Percentiles rank a stretch among this genome's conserved stretches.
phyloP scores from a whole-genome alignment of 225 moss, liverwort and hornwort genomes.

The Ulota crispa region DNA sequence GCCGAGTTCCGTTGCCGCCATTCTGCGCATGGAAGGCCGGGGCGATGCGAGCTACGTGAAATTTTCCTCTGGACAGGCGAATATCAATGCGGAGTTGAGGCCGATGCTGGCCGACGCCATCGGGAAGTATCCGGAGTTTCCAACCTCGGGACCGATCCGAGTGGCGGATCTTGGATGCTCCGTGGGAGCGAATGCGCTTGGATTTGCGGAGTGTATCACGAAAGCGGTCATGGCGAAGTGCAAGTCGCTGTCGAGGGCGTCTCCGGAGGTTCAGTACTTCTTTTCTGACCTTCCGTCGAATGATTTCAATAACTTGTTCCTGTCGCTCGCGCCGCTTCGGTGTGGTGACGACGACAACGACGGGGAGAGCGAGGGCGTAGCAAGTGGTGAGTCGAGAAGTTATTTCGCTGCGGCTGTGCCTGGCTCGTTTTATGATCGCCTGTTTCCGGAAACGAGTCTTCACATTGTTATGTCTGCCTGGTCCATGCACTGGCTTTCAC shows the following conservation, averaged over 20 bases:
- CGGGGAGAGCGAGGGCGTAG: not conserved
- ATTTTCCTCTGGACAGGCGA: slow-evolving; percentile 34
- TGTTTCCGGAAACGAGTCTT: slow-evolving; percentile 37
- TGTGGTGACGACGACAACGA: not conserved
- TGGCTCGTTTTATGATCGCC: slow-evolving; percentile 44
- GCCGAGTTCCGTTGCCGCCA: slow-evolving; percentile 22
- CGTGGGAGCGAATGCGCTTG: slow-evolving; percentile 35
- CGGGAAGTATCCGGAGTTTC: slow-evolving; percentile 18
- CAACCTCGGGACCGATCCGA: slow-evolving; percentile 16
- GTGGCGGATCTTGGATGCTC: slow-evolving; percentile 50
- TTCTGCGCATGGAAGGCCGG: slow-evolving; percentile 30
- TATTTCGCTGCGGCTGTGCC: slow-evolving; percentile 46
- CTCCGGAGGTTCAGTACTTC: slow-evolving; percentile 36
- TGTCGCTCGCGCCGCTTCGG: slow-evolving; percentile 25
- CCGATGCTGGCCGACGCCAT: slow-evolving; percentile 37
- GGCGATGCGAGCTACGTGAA: slow-evolving; percentile 40
- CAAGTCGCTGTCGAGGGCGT: not conserved
- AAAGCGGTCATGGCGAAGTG: slow-evolving; percentile 15
- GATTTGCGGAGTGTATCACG: slow-evolving; percentile 35
- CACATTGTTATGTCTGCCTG: slow-evolving; percentile 39
- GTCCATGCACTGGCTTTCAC: slow-evolving; percentile 54
- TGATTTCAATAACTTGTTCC: slow-evolving; percentile 41
- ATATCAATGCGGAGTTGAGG: slow-evolving; percentile 24
- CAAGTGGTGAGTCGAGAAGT: not conserved
- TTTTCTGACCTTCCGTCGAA: slow-evolving; percentile 51